Percentiles rank a stretch among this genome's conserved stretches.
These are phyloP conservation scores for Vigna nakashimae DNA, from an alignment of 306 rosid species.

Conservation along the genomic window DNA sequence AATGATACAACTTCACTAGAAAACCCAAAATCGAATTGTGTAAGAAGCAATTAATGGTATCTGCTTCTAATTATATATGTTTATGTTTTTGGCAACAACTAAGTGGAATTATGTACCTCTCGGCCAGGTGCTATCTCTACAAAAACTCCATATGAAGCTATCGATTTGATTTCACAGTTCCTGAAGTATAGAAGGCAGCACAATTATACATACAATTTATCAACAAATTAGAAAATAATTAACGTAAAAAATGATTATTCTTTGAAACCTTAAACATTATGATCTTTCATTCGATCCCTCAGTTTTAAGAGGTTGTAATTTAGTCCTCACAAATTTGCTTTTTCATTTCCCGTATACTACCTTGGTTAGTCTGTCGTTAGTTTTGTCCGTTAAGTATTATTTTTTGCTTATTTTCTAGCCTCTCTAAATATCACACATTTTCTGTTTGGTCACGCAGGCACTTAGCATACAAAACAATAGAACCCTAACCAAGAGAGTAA, in stretches of 20 bases:
- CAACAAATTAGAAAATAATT: not conserved
- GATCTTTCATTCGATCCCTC: not conserved
- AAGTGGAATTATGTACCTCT: slow-evolving; percentile 67
- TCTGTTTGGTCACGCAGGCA: not conserved
- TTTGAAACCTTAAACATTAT: not conserved
- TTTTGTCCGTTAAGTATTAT: not conserved
- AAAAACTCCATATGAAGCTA: slow-evolving; percentile 83
- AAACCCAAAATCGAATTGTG: slow-evolving; percentile 1
- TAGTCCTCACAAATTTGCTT: not conserved
- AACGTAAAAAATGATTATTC: not conserved
- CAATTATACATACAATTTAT: slow-evolving; percentile 1
- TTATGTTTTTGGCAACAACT: slow-evolving; percentile 37
- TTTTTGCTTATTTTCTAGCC: slow-evolving; percentile 1
- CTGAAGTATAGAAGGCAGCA: slow-evolving; percentile 50
- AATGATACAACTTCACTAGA: slow-evolving; percentile 23
- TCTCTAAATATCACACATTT: not conserved
- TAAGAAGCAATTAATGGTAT: slow-evolving; percentile 16
- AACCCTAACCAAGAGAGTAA: not conserved
- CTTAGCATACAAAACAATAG: not conserved
- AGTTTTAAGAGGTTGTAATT: not conserved
- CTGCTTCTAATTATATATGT: slow-evolving; percentile 2
- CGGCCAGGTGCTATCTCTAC: slow-evolving; percentile 98
- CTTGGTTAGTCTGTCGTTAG: not conserved
- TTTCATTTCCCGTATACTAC: not conserved
- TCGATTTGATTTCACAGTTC: slow-evolving; percentile 89